Evolutionary conservation across 441 rosid genomes (phyloP).

Genomic region (Pelargonium citronellum): DNA sequence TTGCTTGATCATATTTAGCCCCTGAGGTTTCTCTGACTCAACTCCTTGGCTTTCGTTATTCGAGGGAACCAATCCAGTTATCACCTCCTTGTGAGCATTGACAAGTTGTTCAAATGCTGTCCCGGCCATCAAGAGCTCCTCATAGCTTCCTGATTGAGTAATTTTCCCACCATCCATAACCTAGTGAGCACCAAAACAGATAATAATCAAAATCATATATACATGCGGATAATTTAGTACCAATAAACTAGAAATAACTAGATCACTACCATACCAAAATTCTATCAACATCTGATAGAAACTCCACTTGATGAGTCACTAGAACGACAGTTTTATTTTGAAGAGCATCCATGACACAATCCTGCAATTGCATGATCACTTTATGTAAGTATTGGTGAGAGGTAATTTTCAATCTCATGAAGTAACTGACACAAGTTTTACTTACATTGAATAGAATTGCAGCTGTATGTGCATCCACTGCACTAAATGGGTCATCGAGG

Average conservation of each 20-base stretch:
- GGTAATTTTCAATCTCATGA: too few relatives aligned
- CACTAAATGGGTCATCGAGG: constrained; percentile 81
- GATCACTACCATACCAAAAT: constrained; percentile 46
- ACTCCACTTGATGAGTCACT: constrained; percentile 92
- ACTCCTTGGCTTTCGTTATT: constrained; percentile 15
- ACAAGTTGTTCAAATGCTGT: constrained; percentile 71
- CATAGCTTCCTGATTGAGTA: constrained; percentile 62
- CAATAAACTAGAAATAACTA: neutral
- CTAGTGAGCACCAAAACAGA: constrained; percentile 23
- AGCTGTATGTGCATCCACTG: constrained; percentile 82
- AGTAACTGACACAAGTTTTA: too few relatives aligned
- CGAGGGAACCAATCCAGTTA: constrained; percentile 36
- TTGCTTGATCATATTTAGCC: constrained; percentile 18
- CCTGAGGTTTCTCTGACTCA: constrained; percentile 15
- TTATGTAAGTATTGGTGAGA: too few relatives aligned
- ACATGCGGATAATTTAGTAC: neutral
- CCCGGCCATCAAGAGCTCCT: constrained; percentile 55
- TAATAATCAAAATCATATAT: neutral
- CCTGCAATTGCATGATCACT: constrained; percentile 38
- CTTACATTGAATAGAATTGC: constrained; percentile 65
- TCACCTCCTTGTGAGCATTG: constrained; percentile 69
- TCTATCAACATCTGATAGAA: constrained; percentile 64
- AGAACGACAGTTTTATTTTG: constrained; percentile 65
- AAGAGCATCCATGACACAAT: constrained; percentile 61
- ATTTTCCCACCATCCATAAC: constrained; percentile 70